phyloP scores from a whole-genome alignment of 768 basidiomycete species.

The Termitomyces sp. region DNA sequence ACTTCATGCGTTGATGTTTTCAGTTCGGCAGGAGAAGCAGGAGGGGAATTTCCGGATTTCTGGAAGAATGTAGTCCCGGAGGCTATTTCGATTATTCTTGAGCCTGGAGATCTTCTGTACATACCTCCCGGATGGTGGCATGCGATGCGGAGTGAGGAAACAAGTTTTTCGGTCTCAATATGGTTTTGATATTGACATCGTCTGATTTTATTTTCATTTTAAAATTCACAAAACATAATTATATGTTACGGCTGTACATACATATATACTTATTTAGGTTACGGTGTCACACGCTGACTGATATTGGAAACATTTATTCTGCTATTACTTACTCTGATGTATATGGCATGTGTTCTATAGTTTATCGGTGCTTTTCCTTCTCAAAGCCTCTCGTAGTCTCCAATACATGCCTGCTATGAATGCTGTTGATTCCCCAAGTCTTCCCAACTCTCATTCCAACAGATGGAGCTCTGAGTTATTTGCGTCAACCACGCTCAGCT shows the following conservation, averaged over 20 bases:
- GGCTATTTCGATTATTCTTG: conserved; percentile 60
- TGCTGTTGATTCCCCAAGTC: conserved; percentile 19
- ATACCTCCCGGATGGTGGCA: conserved; percentile 97
- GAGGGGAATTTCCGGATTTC: conserved; percentile 46
- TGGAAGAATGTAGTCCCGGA: conserved; percentile 49
- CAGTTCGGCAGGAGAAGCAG: conserved; percentile 20
- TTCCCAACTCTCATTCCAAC: conserved; percentile 19
- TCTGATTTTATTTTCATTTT: neutral
- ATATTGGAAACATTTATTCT: neutral
- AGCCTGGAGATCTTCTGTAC: conserved; percentile 83
- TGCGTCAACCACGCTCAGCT: conserved; percentile 38
- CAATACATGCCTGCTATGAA: conserved; percentile 9
- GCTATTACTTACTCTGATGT: neutral
- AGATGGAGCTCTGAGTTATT: conserved; percentile 6
- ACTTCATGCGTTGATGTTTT: conserved; percentile 87
- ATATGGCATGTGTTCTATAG: neutral
- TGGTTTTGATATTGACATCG: conserved; percentile 64
- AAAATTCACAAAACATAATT: no score
- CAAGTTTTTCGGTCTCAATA: conserved; percentile 86
- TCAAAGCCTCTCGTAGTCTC: neutral
- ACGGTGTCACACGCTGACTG: neutral
- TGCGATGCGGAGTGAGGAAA: conserved; percentile 78
- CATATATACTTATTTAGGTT: neutral
- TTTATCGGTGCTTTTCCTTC: neutral
- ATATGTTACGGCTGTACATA: no score